Base-by-base conservation (phyloP, 495 filamentous ascomycete species). In the Talaromyces wortmannii region DNA sequence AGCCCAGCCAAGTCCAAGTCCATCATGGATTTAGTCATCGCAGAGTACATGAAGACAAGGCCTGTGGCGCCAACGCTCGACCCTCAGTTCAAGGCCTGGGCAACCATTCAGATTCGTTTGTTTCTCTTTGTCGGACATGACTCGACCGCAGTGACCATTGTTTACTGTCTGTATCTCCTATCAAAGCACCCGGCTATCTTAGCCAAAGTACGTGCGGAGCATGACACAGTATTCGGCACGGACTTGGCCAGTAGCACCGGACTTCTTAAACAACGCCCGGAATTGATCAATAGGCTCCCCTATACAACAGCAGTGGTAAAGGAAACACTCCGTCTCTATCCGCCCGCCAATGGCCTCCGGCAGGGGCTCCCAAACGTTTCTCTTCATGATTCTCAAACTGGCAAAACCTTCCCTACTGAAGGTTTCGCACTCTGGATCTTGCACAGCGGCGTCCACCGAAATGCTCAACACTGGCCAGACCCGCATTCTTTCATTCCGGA, bases 251-350 rank as follows among this genome's bases (percentile, higher is more conserved):
- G 59, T 10, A 63, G 65, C 0, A 57, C 58, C 0, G 13, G 45
- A 7, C 36, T 57, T 0, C 61, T 81, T 42, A 47, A 49, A 2
- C 52, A 57, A 1, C 56, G 72, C 7, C 73, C 78, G 0, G 47
- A 61, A 2, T 51, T 78, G 0, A 53, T 81, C 42, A 76, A 76
- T 54, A 47, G 70, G 12, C 57, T 76, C 10, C 64, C 71, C 2
- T 79, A 72, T 55, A 77, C 77, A 4, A 31, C 62, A 0, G 78
- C 77, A 2, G 67, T 80, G 0, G 70, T 83, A 53, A 78, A 76
- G 55, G 79, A 81, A 55, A 67, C 72, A 0, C 57, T 80, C 10
- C 68, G 78, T 6, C 50, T 80, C 1, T 76, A 61, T 55, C 69
- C 77, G 0, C 69, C 74, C 0, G 71, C 73, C 0, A 70, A 60